These are phyloP conservation scores for Rhynchospora tenuis DNA, from an alignment of 176 grass and related monocot genomes.

Conservation along the genomic window DNA sequence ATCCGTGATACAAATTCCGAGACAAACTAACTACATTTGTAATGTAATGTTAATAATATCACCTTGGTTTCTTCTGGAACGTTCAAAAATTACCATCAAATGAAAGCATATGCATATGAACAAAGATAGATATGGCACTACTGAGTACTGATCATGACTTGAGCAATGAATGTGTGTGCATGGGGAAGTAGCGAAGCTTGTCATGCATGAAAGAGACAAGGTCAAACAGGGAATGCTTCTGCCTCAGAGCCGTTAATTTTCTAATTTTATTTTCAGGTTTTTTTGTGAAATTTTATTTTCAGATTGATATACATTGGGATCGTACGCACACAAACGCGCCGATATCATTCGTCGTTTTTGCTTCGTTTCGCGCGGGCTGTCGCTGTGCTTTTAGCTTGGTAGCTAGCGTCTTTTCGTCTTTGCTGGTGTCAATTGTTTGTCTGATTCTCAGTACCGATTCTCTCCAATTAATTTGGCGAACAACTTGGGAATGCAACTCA, in stretches of 20 bases:
- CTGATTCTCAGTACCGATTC: neutral
- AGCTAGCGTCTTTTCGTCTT: neutral
- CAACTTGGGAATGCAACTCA: neutral
- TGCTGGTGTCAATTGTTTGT: neutral
- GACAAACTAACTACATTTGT: neutral
- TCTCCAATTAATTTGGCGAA: neutral
- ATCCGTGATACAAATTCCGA: slow-evolving; percentile 7
- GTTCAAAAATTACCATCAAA: neutral
- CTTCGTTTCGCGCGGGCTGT: neutral
- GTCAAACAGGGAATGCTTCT: neutral
- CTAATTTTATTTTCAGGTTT: neutral
- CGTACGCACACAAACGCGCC: neutral
- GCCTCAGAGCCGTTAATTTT: neutral
- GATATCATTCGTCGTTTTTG: neutral
- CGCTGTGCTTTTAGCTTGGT: neutral
- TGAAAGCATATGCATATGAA: neutral
- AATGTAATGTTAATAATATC: neutral
- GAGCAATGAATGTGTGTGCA: slow-evolving; percentile 17
- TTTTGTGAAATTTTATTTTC: neutral
- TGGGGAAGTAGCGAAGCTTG: slow-evolving; percentile 15
- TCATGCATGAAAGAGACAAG: slow-evolving; percentile 12
- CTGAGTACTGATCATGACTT: neutral
- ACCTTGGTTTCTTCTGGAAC: neutral
- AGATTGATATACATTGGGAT: neutral
- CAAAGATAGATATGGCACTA: neutral